phyloP scores from a whole-genome alignment of 371 early-diverging fungal genomes.

The Batkoa obscura region DNA sequence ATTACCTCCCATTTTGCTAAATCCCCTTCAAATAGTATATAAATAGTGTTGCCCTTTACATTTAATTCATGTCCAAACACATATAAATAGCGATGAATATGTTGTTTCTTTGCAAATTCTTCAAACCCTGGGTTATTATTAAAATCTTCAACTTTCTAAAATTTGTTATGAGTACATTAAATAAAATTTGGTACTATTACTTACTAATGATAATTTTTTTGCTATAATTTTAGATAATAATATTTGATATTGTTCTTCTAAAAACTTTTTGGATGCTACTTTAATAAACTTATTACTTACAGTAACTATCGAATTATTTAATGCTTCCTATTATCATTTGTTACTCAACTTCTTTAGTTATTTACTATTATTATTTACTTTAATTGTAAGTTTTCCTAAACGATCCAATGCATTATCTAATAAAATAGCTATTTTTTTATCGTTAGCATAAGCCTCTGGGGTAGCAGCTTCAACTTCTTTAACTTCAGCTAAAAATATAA shows the following conservation, averaged over 20 bases:
- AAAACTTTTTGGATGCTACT: background rate
- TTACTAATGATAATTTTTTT: background rate
- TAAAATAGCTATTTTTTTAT: background rate
- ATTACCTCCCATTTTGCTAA: background rate
- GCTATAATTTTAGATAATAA: background rate
- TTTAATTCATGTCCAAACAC: constrained; percentile 1
- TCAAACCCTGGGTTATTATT: constrained; percentile 5
- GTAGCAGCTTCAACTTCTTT: background rate
- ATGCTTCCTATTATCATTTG: constrained; percentile 14
- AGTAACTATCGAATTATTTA: constrained; percentile 1
- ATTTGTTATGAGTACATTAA: background rate
- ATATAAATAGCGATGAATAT: constrained; percentile 8
- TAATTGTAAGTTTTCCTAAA: background rate
- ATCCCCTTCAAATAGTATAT: background rate
- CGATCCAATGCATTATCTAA: background rate
- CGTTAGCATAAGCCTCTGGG: background rate
- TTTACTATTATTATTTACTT: background rate
- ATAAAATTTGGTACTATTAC: background rate
- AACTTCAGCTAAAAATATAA: background rate
- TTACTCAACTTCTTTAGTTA: background rate
- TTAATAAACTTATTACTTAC: background rate
- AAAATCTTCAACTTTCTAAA: background rate
- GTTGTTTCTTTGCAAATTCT: constrained; percentile 3
- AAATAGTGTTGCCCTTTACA: background rate
- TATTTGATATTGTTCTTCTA: background rate